Evolutionary conservation across 805 yeast species (phyloP).

Genomic region (Clavispora fructus): DNA sequence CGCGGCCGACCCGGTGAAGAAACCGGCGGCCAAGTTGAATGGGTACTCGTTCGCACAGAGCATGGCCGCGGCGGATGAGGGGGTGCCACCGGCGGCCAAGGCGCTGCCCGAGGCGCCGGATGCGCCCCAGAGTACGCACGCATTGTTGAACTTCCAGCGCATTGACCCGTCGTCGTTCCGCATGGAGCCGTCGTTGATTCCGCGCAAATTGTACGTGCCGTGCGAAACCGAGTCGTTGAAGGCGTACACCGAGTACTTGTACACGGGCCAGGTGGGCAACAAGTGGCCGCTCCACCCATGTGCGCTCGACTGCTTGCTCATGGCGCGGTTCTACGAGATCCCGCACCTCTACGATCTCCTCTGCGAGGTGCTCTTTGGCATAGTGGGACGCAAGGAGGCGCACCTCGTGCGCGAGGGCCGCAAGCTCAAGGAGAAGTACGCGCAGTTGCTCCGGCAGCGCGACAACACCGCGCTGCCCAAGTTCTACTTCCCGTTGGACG

Average conservation of each 20-base stretch:
- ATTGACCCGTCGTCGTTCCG: slow-evolving; percentile 24
- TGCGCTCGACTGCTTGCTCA: slow-evolving; percentile 55
- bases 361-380: slow-evolving; percentile 62
- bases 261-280: slow-evolving; percentile 75
- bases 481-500: slow-evolving; percentile 39
- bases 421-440: slow-evolving; percentile 26
- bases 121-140: slow-evolving; percentile 6
- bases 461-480: slow-evolving; percentile 18
- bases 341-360: slow-evolving; percentile 68
- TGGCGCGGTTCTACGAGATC: slow-evolving; percentile 61
- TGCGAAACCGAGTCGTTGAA: slow-evolving; percentile 55
- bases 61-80: background rate
- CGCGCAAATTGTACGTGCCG: slow-evolving; percentile 66
- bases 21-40: background rate
- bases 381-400: slow-evolving; percentile 64
- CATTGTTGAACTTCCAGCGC: slow-evolving; percentile 29
- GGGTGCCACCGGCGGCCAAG: too few relatives aligned
- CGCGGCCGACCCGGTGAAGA: background rate
- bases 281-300: slow-evolving; percentile 71
- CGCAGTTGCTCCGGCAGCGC: slow-evolving; percentile 20
- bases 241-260: slow-evolving; percentile 67
- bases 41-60: background rate
- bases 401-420: slow-evolving; percentile 39
- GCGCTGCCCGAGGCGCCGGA: background rate
- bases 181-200: slow-evolving; percentile 60